These are phyloP conservation scores for Quercus tomentella DNA, from an alignment of 331 rosid species.

Conservation along the genomic window DNA sequence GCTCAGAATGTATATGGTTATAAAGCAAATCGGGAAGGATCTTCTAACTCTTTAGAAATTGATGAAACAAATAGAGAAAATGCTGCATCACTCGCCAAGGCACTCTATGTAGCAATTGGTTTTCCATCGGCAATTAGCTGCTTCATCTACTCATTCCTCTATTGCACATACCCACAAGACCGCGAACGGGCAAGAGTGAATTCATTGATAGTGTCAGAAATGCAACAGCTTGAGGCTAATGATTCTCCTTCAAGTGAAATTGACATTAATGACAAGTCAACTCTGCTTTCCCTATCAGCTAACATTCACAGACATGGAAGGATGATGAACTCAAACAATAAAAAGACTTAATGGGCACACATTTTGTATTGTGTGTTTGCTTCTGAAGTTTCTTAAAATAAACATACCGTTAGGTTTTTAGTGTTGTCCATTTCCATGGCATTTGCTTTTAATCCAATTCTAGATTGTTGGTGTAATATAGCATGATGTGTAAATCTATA, in stretches of 20 bases:
- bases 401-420: too few relatives aligned
- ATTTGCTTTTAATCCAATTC: too few relatives aligned
- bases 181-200: slow-evolving; percentile 65
- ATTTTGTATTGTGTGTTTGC: too few relatives aligned
- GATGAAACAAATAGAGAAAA: slow-evolving; percentile 66
- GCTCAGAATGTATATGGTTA: slow-evolving; percentile 66
- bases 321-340: neutral
- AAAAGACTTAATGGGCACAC: too few relatives aligned
- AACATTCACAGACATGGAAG: neutral
- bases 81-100: slow-evolving; percentile 78
- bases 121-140: slow-evolving; percentile 61
- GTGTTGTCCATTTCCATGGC: too few relatives aligned
- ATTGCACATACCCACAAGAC: slow-evolving; percentile 75
- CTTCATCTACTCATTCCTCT: slow-evolving; percentile 64
- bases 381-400: too few relatives aligned
- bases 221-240: slow-evolving; percentile 36
- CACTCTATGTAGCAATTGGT: slow-evolving; percentile 62
- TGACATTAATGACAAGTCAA: neutral
- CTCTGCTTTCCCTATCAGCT: neutral
- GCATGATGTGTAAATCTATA: too few relatives aligned
- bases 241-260: neutral
- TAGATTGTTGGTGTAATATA: too few relatives aligned
- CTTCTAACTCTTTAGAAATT: slow-evolving; percentile 37
- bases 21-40: slow-evolving; percentile 51
- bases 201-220: slow-evolving; percentile 55